phyloP scores from a whole-genome alignment of 2,329 filamentous ascomycete genomes.

The Apiospora arundinis region DNA sequence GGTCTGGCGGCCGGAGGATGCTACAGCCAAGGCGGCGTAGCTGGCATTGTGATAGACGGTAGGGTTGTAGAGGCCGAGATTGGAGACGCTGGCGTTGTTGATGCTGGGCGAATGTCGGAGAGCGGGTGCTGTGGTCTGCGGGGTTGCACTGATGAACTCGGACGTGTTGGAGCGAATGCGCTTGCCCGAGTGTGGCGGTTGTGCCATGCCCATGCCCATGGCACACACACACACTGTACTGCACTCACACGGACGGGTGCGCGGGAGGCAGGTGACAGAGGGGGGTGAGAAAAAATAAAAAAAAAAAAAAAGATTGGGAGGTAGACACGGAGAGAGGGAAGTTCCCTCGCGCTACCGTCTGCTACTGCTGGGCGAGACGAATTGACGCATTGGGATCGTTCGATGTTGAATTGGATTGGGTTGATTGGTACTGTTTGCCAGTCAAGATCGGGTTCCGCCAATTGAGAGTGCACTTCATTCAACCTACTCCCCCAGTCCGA shows the following conservation, averaged over 20 bases:
- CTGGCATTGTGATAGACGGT: constrained; percentile 21
- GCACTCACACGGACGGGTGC: constrained; percentile 7
- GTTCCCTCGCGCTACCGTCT: constrained; percentile 18
- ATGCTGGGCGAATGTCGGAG: constrained; percentile 32
- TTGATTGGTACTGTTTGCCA: not conserved
- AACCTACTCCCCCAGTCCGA: constrained; percentile 17
- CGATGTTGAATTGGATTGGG: constrained; percentile 1
- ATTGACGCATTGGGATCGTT: constrained; percentile 19
- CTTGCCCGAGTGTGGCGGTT: constrained; percentile 29
- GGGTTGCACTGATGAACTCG: constrained; percentile 38
- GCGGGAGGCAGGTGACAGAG: constrained; percentile 7
- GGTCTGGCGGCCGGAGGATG: constrained; percentile 22
- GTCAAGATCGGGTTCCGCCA: constrained; percentile 2
- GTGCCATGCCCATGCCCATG: constrained; percentile 25
- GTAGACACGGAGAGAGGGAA: constrained; percentile 18
- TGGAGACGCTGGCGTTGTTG: constrained; percentile 30
- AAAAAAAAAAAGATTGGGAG: not conserved
- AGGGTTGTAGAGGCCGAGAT: constrained; percentile 21
- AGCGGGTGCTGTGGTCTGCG: constrained; percentile 41
- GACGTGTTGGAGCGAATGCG: constrained; percentile 29
- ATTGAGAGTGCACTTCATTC: constrained; percentile 12
- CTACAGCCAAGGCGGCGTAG: constrained; percentile 22
- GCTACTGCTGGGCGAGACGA: constrained; percentile 18
- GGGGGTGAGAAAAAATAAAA: not conserved
- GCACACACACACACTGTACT: constrained; percentile 18